These are phyloP conservation scores for Clavaria fumosa DNA, from an alignment of 768 basidiomycete genomes.

Conservation along the genomic window DNA sequence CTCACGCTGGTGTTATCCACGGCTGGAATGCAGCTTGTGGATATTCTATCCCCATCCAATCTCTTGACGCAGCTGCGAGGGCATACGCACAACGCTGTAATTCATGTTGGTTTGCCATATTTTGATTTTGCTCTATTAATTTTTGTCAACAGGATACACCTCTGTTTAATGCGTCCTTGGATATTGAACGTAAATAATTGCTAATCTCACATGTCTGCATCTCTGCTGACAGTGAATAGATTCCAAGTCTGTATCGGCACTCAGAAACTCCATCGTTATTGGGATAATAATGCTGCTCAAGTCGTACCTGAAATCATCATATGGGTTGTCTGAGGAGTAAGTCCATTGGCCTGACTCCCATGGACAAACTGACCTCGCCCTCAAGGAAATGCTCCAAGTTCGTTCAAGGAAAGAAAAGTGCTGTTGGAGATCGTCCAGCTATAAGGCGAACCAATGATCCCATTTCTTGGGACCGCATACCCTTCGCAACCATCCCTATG, in stretches of 20 bases:
- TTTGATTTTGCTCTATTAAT: too few relatives aligned
- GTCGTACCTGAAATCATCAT: slow-evolving; percentile 67
- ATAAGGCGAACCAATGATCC: slow-evolving; percentile 42
- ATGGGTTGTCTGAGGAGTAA: slow-evolving; percentile 85
- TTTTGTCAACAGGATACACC: too few relatives aligned
- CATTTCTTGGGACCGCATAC: slow-evolving; percentile 61
- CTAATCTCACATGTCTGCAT: background rate
- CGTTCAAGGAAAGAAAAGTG: slow-evolving; percentile 75
- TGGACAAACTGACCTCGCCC: slow-evolving; percentile 1
- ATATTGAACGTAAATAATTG: too few relatives aligned
- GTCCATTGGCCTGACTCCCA: slow-evolving; percentile 16
- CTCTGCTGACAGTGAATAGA: slow-evolving; percentile 4
- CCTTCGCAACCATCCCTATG: slow-evolving; percentile 46
- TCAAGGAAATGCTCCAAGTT: slow-evolving; percentile 85
- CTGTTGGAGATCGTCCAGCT: slow-evolving; percentile 73
- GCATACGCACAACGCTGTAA: slow-evolving; percentile 8
- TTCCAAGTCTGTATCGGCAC: slow-evolving; percentile 17
- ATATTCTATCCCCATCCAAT: slow-evolving; percentile 54
- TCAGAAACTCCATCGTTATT: slow-evolving; percentile 61
- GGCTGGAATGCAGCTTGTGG: slow-evolving; percentile 70
- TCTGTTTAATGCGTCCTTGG: too few relatives aligned
- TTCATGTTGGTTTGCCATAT: too few relatives aligned
- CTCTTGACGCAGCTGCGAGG: slow-evolving; percentile 46
- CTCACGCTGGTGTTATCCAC: slow-evolving; percentile 65
- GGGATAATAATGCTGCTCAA: slow-evolving; percentile 83